Evolutionary conservation across 1,139 yeast genomes (phyloP), one percentile per base, ranked within the genome.

Genomic region (Geotrichum phurueaensis): DNA sequence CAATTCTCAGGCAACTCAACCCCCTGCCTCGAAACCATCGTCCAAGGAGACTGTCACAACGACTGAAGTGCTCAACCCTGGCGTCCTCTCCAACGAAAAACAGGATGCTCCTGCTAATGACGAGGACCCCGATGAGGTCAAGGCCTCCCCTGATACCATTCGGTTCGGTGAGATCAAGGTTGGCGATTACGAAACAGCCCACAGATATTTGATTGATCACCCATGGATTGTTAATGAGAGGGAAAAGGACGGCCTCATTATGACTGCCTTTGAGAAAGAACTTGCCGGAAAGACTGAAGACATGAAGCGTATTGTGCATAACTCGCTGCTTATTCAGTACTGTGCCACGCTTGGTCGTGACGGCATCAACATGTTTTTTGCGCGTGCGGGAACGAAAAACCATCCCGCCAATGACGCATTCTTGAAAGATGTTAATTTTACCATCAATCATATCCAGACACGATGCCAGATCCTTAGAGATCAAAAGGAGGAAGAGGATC

Each of bases 191-290:
- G 68, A 75, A 53, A 74, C 76, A 60, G 79, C 86, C 67, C 80
- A 85, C 62, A 75, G 75, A 57, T 86, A 77, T 71, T 76, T 88
- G 67, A 74, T 81, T 65, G 69, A 75, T 61, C 89, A 91, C 72
- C 83, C 89, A 39, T 78, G 80, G 61, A 88, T 95, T 63, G 84
- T 92, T 60, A 83, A 84, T 2, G 92, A 88, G 66, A 85, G 84
- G 63, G 98, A 94, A 71, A 91, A 92, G 71, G 99, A 95, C 73
- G 92, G 96, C 0, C 81, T 95, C 62, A 79, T 92, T 71, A 92
- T 94, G 97, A 85, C 87, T 29, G 96, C 98, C 0, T 95, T 94
- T 72, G 96, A 94, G 68, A 78, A 80, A 59, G 91, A 91, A 71
- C 79, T 92, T 63, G 83, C 80, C 10, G 86, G 84, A 20, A 80